Evolutionary conservation across 2,329 filamentous ascomycete species (phyloP), one percentile per base, ranked within the genome.

Genomic region (Aspergillus sclerotialis): DNA sequence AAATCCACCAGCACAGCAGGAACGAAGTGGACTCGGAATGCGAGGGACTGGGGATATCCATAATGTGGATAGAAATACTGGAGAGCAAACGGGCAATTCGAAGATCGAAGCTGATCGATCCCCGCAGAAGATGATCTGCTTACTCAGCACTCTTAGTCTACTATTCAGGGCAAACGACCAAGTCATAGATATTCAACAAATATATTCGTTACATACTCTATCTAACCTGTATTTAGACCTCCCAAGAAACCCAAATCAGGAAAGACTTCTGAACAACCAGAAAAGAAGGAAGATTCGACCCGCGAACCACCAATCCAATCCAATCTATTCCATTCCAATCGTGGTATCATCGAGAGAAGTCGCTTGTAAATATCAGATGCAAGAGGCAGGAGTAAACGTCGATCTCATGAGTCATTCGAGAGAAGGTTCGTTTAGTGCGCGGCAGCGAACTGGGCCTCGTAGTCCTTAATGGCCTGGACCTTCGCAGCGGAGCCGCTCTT

Each of bases 401-500:
- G n/a, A n/a, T n/a, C n/a, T n/a, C n/a, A n/a, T n/a, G n/a, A n/a
- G n/a, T n/a, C n/a, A n/a, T n/a, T n/a, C n/a, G n/a, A n/a, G 16
- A 16, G 15, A 10, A 29, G 10, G 28, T 25, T 34, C 15, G 28
- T 21, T 40, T 33, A 14, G 23, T 10, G 47, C 27, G 43, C 36
- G 16, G 39, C 42, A 27, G 46, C 47, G 12, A 60, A 48, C 49
- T 67, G 46, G 37, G 55, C 48, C 53, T 68, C 64, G 36, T 66
- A 66, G 38, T 67, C 60, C 24, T 47, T 49, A 36, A 68, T 67
- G 23, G 49, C 67, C 48, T 68, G 73, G 23, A 71, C 72, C 58
- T 78, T 81, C 2, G 75, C 73, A 15, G 77, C 76, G 49, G 75
- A 80, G 32, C 73, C 71, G 59, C 78, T 82, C 39, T 63, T 65